Evolutionary conservation across 2,329 filamentous ascomycete genomes (phyloP).

Genomic region (Blumeriella jaapii): DNA sequence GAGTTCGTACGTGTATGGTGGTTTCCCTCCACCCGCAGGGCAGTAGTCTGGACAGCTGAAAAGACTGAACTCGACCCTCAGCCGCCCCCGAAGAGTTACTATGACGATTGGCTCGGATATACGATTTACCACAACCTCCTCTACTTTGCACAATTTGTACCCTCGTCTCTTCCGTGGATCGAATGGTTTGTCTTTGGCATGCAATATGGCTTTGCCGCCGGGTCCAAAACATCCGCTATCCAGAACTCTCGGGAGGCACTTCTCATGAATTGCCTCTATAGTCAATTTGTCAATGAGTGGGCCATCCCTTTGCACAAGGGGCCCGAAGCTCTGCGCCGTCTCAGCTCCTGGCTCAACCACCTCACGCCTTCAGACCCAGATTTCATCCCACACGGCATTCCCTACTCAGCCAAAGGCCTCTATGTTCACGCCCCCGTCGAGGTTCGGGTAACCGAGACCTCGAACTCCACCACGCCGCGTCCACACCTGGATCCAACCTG

Average conservation of each 20-base stretch:
- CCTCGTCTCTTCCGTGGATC: constrained; percentile 71
- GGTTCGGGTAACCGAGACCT: constrained; percentile 73
- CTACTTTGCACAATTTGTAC: constrained; percentile 65
- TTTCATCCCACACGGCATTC: constrained; percentile 58
- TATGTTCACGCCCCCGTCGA: constrained; percentile 88
- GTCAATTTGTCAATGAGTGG: constrained; percentile 99
- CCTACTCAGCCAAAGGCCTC: constrained; percentile 65
- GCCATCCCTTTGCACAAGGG: constrained; percentile 77
- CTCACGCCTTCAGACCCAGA: constrained; percentile 49
- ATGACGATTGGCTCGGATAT: constrained; percentile 72
- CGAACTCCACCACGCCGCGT: constrained; percentile 31
- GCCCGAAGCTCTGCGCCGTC: constrained; percentile 71
- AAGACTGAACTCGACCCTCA: constrained; percentile 52
- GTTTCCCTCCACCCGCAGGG: constrained; percentile 83
- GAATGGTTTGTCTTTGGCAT: constrained; percentile 97
- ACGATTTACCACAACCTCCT: constrained; percentile 88
- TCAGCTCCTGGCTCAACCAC: constrained; percentile 74
- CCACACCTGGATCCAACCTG: constrained; percentile 65
- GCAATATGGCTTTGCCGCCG: constrained; percentile 83
- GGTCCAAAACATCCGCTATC: constrained; percentile 57
- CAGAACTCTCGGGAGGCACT: constrained; percentile 71
- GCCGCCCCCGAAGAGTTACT: constrained; percentile 56
- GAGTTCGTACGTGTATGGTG: constrained; percentile 97
- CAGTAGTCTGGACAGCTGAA: constrained; percentile 82
- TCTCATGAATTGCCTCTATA: constrained; percentile 94